Percentiles rank a stretch among this genome's conserved stretches.
These are phyloP conservation scores for Escallonia herrerae DNA, from an alignment of 129 eudicot species.

Conservation along the genomic window DNA sequence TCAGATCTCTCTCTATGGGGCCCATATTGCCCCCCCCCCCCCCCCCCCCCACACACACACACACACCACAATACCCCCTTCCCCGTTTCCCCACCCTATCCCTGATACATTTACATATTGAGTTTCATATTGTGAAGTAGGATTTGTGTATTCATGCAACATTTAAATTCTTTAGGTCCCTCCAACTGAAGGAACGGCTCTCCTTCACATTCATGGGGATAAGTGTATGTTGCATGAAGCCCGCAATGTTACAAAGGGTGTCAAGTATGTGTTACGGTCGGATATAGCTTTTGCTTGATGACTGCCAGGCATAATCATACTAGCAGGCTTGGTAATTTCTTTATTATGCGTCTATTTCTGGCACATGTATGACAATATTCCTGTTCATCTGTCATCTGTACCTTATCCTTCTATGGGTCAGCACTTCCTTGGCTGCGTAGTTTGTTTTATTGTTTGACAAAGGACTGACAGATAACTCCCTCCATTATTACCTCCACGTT, in stretches of 20 bases:
- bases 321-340: background rate
- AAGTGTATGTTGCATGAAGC: conserved; percentile 98
- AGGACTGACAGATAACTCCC: too few relatives aligned
- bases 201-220: conserved; percentile 87
- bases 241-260: conserved; percentile 67
- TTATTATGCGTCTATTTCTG: background rate
- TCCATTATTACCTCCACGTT: background rate
- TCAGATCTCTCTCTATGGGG: background rate
- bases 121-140: background rate
- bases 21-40: background rate
- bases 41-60: too few relatives aligned
- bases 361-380: background rate
- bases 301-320: background rate
- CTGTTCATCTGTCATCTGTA: background rate
- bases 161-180: conserved; percentile 44
- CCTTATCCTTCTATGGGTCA: background rate
- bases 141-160: background rate
- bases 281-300: conserved; percentile 79
- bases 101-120: background rate
- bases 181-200: conserved; percentile 93
- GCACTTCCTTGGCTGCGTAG: background rate
- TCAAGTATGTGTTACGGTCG: conserved; percentile 78
- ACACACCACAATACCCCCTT: too few relatives aligned
- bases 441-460: background rate
- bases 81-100: background rate